These are phyloP conservation scores for Phialophora chinensis DNA, from an alignment of 2,329 filamentous ascomycete species.

Conservation along the genomic window DNA sequence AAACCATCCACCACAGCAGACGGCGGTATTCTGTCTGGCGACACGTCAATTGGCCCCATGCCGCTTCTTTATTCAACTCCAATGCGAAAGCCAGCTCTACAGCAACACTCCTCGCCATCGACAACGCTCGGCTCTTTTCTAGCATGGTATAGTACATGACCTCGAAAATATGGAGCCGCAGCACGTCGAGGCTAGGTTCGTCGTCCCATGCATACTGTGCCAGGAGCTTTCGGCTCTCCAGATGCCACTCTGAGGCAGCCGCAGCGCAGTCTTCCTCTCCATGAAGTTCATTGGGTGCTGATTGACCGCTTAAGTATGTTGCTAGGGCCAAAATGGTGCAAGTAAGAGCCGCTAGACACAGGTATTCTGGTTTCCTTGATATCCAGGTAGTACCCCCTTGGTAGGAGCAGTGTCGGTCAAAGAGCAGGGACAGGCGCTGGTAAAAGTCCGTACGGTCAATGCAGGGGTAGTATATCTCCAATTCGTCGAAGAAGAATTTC, in stretches of 20 bases:
- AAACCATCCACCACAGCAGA: slow-evolving; percentile 20
- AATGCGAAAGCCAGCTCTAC: slow-evolving; percentile 15
- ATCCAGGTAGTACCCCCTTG: neutral
- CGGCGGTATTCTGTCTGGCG: slow-evolving; percentile 21
- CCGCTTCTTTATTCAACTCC: slow-evolving; percentile 11
- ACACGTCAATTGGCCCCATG: slow-evolving; percentile 4
- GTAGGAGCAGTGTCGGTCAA: slow-evolving; percentile 9
- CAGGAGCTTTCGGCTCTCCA: slow-evolving; percentile 10
- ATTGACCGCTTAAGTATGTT: slow-evolving; percentile 12
- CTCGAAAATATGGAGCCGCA: slow-evolving; percentile 15
- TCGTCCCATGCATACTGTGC: slow-evolving; percentile 1
- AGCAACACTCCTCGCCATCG: slow-evolving; percentile 8
- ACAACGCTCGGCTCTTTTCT: neutral
- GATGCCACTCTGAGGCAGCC: slow-evolving; percentile 7
- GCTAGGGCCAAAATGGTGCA: slow-evolving; percentile 11
- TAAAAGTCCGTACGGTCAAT: slow-evolving; percentile 19
- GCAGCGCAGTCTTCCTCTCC: slow-evolving; percentile 5
- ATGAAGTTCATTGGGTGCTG: neutral
- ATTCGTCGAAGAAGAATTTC: slow-evolving; percentile 19
- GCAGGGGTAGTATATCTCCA: slow-evolving; percentile 23
- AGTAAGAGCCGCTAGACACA: slow-evolving; percentile 12
- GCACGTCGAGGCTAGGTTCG: slow-evolving; percentile 5
- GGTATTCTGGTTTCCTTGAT: neutral
- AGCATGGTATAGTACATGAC: slow-evolving; percentile 21
- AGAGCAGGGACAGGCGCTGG: slow-evolving; percentile 10